Evolutionary conservation across 2,329 filamentous ascomycete species (phyloP), one percentile per base, ranked within the genome.

Genomic region (Pseudopithomyces maydicus): DNA sequence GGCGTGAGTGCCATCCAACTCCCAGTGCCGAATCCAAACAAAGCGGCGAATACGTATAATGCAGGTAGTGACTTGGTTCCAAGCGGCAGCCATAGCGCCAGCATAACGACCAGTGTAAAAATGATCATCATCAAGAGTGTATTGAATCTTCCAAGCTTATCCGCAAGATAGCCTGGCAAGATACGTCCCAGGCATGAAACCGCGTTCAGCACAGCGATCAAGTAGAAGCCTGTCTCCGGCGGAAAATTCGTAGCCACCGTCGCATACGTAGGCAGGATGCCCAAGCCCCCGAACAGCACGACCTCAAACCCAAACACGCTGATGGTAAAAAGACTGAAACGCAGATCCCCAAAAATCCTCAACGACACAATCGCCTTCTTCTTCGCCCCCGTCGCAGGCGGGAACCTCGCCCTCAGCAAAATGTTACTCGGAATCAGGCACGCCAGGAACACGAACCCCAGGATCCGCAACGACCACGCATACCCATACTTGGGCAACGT

Each of bases 21-120:
- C 1, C 80, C 80, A 0, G 78, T 80, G 52, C 78, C 80, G 62
- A 82, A 81, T 1, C 80, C 80, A 53, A 81, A 82, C 1, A 82
- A 67, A 0, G 75, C 72, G 1, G 72, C 69, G 45, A 80, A 75
- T 20, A 70, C 71, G 33, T 81, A 78, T 0, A 81, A 58, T 14
- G 69, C 66, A 1, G 66, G 55, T 2, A 75, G 60, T 6, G 72
- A 75, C 14, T 49, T 68, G 2, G 65, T 66, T 2, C 72, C 72
- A 1, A 75, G 54, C 6, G 73, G 73, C 6, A 76, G 56, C 73
- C 73, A 76, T 11, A 76, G 62, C 23, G 59, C 66, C 19, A 79
- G 69, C 52, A 74, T 74, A 38, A 75, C 69, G 3, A 79, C 36
- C 11, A 74, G 63, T 0, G 72, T 74, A 35, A 74, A 68, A 6